A percentile compares a stretch with the other conserved stretches of the same genome.
These are phyloP conservation scores for Blastobotrys serpentis DNA, from an alignment of 1,139 yeast genomes.

Conservation along the genomic window DNA sequence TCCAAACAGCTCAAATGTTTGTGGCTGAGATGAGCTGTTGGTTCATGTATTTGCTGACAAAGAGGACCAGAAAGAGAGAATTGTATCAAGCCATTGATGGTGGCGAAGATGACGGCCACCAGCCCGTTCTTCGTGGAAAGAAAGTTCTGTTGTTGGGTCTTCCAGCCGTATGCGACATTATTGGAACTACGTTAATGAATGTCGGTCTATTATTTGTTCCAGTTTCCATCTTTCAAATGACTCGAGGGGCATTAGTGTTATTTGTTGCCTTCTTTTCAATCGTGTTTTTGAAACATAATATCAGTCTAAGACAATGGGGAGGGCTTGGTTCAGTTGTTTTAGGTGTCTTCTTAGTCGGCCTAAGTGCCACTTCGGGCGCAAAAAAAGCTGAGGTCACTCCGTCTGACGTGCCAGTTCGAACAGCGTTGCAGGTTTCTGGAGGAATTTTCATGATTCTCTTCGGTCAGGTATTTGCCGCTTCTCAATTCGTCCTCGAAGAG, in stretches of 20 bases:
- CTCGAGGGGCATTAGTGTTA: conserved; percentile 72
- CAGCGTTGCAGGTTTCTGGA: conserved; percentile 36
- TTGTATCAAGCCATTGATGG: not conserved
- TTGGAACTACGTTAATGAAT: conserved; percentile 74
- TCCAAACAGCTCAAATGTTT: conserved; percentile 82
- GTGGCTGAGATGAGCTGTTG: conserved; percentile 63
- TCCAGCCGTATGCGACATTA: conserved; percentile 70
- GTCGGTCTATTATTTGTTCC: conserved; percentile 74
- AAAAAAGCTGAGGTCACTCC: conserved; percentile 16
- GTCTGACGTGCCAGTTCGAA: conserved; percentile 25
- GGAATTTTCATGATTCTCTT: conserved; percentile 60
- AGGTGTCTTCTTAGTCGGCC: conserved; percentile 73
- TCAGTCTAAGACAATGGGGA: conserved; percentile 66
- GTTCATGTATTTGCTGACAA: conserved; percentile 39
- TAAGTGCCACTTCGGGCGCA: conserved; percentile 52
- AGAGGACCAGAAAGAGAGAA: not conserved
- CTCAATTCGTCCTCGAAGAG: conserved; percentile 79
- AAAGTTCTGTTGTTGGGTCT: conserved; percentile 45
- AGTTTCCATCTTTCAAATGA: conserved; percentile 84
- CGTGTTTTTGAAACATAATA: conserved; percentile 54
- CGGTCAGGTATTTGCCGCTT: conserved; percentile 68
- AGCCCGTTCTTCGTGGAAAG: conserved; percentile 31
- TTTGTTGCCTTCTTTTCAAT: conserved; percentile 76
- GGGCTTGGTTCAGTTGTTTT: conserved; percentile 58
- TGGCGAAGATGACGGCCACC: conserved; percentile 14